phyloP scores from a whole-genome alignment of 495 filamentous ascomycete species.

The Daldinia vernicosa region DNA sequence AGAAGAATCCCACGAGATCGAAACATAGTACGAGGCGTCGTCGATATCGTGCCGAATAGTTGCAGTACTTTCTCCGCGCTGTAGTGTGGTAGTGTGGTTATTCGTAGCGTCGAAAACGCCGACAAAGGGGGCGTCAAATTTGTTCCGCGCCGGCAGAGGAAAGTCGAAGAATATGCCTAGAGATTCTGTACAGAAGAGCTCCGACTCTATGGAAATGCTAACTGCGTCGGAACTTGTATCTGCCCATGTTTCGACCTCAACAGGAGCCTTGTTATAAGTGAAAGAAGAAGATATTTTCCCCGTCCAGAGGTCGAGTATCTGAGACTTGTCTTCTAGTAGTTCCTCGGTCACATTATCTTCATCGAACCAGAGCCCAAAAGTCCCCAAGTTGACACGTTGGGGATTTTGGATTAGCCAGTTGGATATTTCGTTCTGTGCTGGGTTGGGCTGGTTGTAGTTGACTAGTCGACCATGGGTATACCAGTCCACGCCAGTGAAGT shows the following conservation, averaged over 20 bases:
- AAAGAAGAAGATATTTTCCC: slow-evolving; percentile 59
- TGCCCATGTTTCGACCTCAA: slow-evolving; percentile 56
- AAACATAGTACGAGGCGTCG: slow-evolving; percentile 55
- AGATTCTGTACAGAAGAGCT: slow-evolving; percentile 46
- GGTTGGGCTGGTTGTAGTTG: slow-evolving; percentile 62
- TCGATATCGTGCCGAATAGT: slow-evolving; percentile 57
- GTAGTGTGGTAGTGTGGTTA: slow-evolving; percentile 54
- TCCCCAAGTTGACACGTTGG: slow-evolving; percentile 59
- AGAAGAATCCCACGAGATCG: slow-evolving; percentile 49
- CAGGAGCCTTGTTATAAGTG: slow-evolving; percentile 48
- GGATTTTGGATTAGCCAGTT: slow-evolving; percentile 65
- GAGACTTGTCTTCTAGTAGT: slow-evolving; percentile 50
- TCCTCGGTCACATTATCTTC: slow-evolving; percentile 52
- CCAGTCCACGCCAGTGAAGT: slow-evolving; percentile 60
- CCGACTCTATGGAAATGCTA: slow-evolving; percentile 54
- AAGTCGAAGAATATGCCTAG: slow-evolving; percentile 63
- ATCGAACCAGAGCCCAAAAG: slow-evolving; percentile 58
- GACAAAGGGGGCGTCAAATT: slow-evolving; percentile 60
- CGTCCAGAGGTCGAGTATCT: slow-evolving; percentile 60
- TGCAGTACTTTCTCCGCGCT: slow-evolving; percentile 43
- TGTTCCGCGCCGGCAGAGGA: slow-evolving; percentile 57
- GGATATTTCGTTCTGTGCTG: slow-evolving; percentile 59
- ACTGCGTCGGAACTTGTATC: slow-evolving; percentile 59
- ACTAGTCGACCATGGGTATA: slow-evolving; percentile 65
- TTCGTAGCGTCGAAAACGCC: slow-evolving; percentile 56